Base-by-base conservation (phyloP, 257 asterid species). In the Capsicum pubescens region DNA sequence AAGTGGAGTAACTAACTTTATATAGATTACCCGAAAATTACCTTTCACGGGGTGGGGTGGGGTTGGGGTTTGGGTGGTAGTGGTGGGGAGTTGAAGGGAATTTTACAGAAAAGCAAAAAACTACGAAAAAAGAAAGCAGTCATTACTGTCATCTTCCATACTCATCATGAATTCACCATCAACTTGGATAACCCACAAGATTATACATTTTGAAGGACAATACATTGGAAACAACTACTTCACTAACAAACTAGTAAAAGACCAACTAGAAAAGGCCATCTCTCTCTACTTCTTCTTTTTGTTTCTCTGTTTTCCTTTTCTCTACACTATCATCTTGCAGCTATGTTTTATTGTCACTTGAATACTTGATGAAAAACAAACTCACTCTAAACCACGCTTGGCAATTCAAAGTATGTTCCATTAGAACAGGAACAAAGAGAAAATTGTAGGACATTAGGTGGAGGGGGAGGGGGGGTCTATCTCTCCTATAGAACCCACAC, bases 321-420 rank as follows among this genome's bases (percentile, higher is more conserved):
- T 80, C 46, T 50, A 35, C 42, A 7, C 69, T 66, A 74, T 50
- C 60, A 12, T 74, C 46, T 74, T 48, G 60, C 57, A 67, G 79
- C 85, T 52, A 80, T 10, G 85, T 72, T 63, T 84, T 81, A 76
- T 44, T 72, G 82, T 26, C 55, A 59, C 70, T 66, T 61, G 68
- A 61, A 61, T 19, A 61, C 68, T 61, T 48, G 66, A 86, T 84
- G 55, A 72, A 84, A 83, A 84, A 81, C 77, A 66, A 87, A 87
- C 64, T 46, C 79, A n/a, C n/a, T n/a, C n/a, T n/a, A n/a, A n/a
- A n/a, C n/a, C n/a, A n/a, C n/a, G n/a, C n/a, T n/a, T n/a, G n/a
- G n/a, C n/a, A n/a, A n/a, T 50, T 74, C 80, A 72, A 72, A 72
- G 44, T 11, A 72, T 48, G 44, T 21, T 36, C 46, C 54, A 44